Evolutionary conservation across 805 yeast species (phyloP).

Genomic region (Saccharomycopsis guyanensis): DNA sequence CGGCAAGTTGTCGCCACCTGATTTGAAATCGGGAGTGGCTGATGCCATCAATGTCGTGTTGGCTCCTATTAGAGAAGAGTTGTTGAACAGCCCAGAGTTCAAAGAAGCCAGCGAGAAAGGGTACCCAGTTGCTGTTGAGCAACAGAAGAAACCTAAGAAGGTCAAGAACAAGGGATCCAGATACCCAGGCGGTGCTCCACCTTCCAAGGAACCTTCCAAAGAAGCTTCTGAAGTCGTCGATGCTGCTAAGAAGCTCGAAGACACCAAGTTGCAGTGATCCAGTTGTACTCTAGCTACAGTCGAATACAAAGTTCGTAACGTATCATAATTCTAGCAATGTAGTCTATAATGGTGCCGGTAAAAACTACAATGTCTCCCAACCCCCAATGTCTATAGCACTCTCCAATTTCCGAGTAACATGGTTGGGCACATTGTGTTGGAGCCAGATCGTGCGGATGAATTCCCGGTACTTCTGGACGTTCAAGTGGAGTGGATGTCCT

Average conservation of each 20-base stretch:
- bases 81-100: slow-evolving; percentile 55
- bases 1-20: slow-evolving; percentile 82
- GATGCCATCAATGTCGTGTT: slow-evolving; percentile 74
- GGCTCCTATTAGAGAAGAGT: slow-evolving; percentile 77
- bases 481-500: slow-evolving; percentile 64
- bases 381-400: slow-evolving; percentile 83
- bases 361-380: slow-evolving; percentile 85
- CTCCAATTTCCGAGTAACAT: slow-evolving; percentile 74
- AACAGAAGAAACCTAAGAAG: slow-evolving; percentile 59
- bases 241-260: slow-evolving; percentile 32
- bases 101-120: slow-evolving; percentile 70
- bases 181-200: slow-evolving; percentile 62
- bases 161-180: slow-evolving; percentile 78
- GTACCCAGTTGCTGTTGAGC: slow-evolving; percentile 67
- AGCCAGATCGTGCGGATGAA: slow-evolving; percentile 67
- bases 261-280: slow-evolving; percentile 31
- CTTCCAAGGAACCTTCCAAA: slow-evolving; percentile 25
- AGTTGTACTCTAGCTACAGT: too few species aligned
- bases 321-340: too few species aligned
- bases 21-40: slow-evolving; percentile 86
- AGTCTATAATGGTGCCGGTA: too few species aligned
- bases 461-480: slow-evolving; percentile 53
- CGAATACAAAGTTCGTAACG: too few species aligned
- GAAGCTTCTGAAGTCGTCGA: slow-evolving; percentile 26
- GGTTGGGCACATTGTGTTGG: slow-evolving; percentile 68